Evolutionary conservation across 2,329 filamentous ascomycete species (phyloP).

Genomic region (Penicillium sp.): DNA sequence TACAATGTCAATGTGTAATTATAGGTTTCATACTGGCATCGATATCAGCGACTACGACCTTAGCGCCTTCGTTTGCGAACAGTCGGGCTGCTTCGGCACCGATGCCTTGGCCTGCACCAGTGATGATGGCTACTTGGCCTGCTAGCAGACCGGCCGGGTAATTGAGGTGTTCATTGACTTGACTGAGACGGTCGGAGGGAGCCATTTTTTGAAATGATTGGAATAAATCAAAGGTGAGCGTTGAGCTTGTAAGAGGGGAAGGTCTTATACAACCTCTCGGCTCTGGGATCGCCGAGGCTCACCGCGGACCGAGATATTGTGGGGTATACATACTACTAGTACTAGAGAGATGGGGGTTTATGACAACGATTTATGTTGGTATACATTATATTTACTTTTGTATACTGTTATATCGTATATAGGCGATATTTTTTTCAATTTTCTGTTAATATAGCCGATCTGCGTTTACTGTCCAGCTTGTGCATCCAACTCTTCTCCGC

Average conservation of each 20-base stretch:
- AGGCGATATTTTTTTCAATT: constrained; percentile 9
- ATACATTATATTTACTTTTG: background rate
- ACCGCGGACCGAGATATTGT: constrained; percentile 23
- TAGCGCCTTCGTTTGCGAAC: constrained; percentile 85
- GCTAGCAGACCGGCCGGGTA: constrained; percentile 76
- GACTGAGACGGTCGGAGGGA: constrained; percentile 59
- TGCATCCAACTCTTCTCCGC: constrained; percentile 4
- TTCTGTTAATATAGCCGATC: constrained; percentile 11
- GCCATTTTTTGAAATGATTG: constrained; percentile 36
- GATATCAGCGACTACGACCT: constrained; percentile 80
- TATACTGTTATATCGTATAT: constrained; percentile 1
- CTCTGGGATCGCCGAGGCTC: constrained; percentile 22
- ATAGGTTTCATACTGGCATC: constrained; percentile 59
- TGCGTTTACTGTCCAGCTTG: constrained; percentile 18
- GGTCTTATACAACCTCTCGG: constrained; percentile 11
- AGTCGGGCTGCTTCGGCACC: constrained; percentile 78
- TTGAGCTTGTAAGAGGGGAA: constrained; percentile 1
- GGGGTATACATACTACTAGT: constrained; percentile 16
- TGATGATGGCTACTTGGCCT: constrained; percentile 83
- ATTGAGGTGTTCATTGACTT: constrained; percentile 77
- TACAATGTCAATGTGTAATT: background rate
- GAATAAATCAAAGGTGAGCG: background rate
- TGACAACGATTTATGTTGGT: background rate
- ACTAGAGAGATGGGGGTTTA: background rate
- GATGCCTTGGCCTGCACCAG: constrained; percentile 82